A percentile compares a stretch with the other conserved stretches of the same genome.
phyloP scores from a whole-genome alignment of 2,329 filamentous ascomycete genomes.

The Aspergillus flavus region DNA sequence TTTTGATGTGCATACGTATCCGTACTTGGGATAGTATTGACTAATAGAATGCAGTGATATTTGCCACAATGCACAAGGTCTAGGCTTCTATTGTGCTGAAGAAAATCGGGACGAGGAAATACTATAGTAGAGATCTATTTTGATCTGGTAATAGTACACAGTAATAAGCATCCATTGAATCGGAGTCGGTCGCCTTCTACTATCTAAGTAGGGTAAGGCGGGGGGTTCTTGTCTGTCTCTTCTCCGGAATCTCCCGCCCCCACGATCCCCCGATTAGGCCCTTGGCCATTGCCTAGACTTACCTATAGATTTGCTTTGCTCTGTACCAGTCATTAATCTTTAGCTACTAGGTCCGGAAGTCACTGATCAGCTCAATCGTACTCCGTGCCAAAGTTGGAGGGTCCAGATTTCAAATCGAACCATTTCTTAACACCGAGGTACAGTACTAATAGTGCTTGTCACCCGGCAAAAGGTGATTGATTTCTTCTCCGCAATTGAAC shows the following conservation, averaged over 20 bases:
- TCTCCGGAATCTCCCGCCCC: conserved; percentile 16
- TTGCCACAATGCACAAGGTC: background rate
- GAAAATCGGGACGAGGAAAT: background rate
- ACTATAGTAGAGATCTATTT: background rate
- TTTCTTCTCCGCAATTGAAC: background rate
- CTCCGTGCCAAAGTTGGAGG: background rate
- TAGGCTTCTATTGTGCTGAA: background rate
- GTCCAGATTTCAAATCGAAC: background rate
- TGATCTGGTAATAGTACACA: background rate
- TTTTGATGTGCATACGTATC: background rate
- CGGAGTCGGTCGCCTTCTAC: no score
- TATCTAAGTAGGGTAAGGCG: background rate
- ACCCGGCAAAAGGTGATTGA: background rate
- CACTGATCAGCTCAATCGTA: background rate
- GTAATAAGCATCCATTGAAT: background rate
- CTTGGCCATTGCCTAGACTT: background rate
- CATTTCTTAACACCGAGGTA: background rate
- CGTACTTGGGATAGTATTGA: background rate
- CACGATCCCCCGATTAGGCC: conserved; percentile 4
- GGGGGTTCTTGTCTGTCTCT: background rate
- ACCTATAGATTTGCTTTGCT: background rate
- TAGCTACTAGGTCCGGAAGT: background rate
- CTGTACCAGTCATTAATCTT: background rate
- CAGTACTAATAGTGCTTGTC: background rate
- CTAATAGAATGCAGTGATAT: background rate